Base-by-base conservation (phyloP, 2,329 filamentous ascomycete genomes). In the Fusarium algeriense region DNA sequence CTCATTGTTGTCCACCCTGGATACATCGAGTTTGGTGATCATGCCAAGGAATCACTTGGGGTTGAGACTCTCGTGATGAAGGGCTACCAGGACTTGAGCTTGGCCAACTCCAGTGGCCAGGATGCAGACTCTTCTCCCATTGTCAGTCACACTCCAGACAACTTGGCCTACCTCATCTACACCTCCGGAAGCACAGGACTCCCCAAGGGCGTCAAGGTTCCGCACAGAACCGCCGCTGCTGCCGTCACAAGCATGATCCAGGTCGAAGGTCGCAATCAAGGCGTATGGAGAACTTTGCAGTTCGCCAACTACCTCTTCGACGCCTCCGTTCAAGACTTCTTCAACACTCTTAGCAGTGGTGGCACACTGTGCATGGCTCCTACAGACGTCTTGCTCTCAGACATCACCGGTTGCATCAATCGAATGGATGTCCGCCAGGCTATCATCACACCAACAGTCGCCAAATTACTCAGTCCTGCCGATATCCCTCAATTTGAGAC, bases 1-100 rank as follows among this genome's bases (percentile, higher is more conserved):
- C 45, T 73, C 7, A 28, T 69, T 11, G 56, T 75, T 28, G 23
- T 61, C 26, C 57, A 56, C 6, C 43, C 57, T 10, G 4, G 28
- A 17, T 23, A 61, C 7, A 3, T 2, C 0, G 57, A 50, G 5
- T 65, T 65, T 56, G 49, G 34, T 3, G 38, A 62, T 4, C 30
- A 61, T 17, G 26, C 56, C 11, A 65, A 65, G 7, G 40, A 61
- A 23, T 23, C 43, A 0, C 3, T 28, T 6, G 57, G 43, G 1
- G 62, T 41, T 9, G 9, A 45, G 10, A 14, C 28, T 3, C 6
- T 65, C 6, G 14, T 62, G 4, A 41, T 67, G 30, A 10, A 52
- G 40, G 28, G 45, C 17, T 17, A 59, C 9, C 13, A 12, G 12
- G 3, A 60, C 4, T 11, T 69, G 15, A n/a, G 7, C 28, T 14